Evolutionary conservation across 2,329 filamentous ascomycete genomes (phyloP), one percentile per base, ranked within the genome.

Genomic region (Blastomyces silverae): DNA sequence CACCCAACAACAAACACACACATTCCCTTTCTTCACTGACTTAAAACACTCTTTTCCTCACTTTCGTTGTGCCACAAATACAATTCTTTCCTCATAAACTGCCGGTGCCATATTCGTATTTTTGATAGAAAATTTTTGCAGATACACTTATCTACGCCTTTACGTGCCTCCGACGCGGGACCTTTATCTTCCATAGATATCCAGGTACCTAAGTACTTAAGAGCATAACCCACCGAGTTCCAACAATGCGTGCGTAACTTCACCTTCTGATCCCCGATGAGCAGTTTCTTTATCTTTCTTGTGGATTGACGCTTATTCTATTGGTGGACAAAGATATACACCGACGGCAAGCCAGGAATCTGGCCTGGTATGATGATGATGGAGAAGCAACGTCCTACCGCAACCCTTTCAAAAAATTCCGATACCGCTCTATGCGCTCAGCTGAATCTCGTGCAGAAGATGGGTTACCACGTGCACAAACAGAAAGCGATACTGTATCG

Each of bases 371-470:
- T 65, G 76, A 77, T 64, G 69, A 74, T 17, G 75, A 78, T 44
- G 76, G 72, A 64, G 73, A 77, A 63, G 17, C 25, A 11, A 69
- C 71, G 6, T 69, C 75, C 8, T 74, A 69, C 5, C 72, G 73
- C 63, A 80, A 80, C 62, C 78, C 78, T 20, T 79, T 79, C 66
- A 76, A 76, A 62, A 79, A 78, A 63, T 73, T 76, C 67, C 72
- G 72, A 50, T 61, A 69, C 44, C 72, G 70, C 70, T 66, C 25
- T 71, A 72, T 53, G 67, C 44, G 69, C 73, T 39, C 70, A 74
- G 5, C n/a, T 48, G 62, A 63, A 58, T 63, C 62, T 8, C 34
- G 42, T 58, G 67, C 76, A n/a, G 74, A 78, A 65, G 68, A 66
- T 53, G 69, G 71, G n/a, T 61, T 73, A 20, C 50, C 61, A 11